Base-by-base conservation (phyloP, 345 rosid species). In the Trapa incisa region DNA sequence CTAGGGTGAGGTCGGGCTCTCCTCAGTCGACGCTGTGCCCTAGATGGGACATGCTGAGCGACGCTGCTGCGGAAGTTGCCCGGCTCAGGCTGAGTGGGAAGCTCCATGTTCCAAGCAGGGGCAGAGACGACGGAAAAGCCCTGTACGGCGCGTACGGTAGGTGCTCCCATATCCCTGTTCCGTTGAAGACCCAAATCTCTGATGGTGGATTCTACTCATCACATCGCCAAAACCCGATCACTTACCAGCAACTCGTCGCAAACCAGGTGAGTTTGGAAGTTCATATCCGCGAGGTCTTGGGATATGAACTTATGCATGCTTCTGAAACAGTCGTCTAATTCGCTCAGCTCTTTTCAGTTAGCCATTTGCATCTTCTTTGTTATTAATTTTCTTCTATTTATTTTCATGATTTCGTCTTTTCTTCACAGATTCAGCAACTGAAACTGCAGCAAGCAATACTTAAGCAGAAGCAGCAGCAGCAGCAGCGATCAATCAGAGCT, bases 221-320 rank as follows among this genome's bases (percentile, higher is more conserved):
- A 35, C 57, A 68, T 72, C 69, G 60, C 60, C 74, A 79, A 33
- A 85, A 72, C 70, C 69, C 84, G 0, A 80, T 80, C 36, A 47
- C 77, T 56, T 81, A 80, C 81, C 85, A 82, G 73, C 86, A 81
- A 67, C 64, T 82, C 53, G 87, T 86, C 71, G 87, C 80, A 3
- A 61, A 80, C 50, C 86, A 84, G 71, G 96, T 89, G 79, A 70
- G 52, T 9, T 7, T 2, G 32, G 29, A 53, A 4, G 29, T 22
- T 22, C 29, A 22, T 22, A 22, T 53, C 57, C 22, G 6, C 16
- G 57, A 53, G 3, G 1, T n/a, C n/a, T 15, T 53, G n/a, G 16
- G n/a, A 3, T 41, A 41, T 41, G 43, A 22, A 41, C 43, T 3
- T 3, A 41, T 41, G 7, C 43, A 41, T 41, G 43, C 43, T 41